A percentile compares a stretch with the other conserved stretches of the same genome.
Conservation (phyloP, 2,329 filamentous ascomycete genomes). For the Tolypocladium pustulatum region DNA sequence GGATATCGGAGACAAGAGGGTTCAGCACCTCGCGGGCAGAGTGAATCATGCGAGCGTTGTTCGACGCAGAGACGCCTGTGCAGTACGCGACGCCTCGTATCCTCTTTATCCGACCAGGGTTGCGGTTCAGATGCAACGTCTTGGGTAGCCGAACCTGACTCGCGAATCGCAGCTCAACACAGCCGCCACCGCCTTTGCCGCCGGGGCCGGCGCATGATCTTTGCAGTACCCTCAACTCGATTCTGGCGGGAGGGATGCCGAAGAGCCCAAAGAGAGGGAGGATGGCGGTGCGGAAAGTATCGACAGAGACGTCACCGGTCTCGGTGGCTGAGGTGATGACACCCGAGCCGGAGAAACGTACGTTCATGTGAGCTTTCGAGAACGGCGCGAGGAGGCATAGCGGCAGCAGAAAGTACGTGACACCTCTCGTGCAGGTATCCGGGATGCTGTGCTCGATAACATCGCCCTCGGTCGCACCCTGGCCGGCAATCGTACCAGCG, state of each 20-base stretch:
- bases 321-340: conserved; percentile 85
- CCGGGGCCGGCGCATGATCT: conserved; percentile 67
- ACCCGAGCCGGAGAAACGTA: conserved; percentile 80
- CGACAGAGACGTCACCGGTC: conserved; percentile 77
- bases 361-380: conserved; percentile 81
- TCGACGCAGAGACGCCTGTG: conserved; percentile 81
- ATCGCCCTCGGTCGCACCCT: conserved; percentile 59
- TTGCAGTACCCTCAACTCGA: conserved; percentile 75
- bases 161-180: conserved; percentile 88
- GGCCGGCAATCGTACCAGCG: conserved; percentile 69
- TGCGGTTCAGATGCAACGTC: conserved; percentile 78
- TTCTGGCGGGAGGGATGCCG: conserved; percentile 66
- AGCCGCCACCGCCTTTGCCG: conserved; percentile 73
- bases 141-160: conserved; percentile 90
- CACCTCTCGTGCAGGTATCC: conserved; percentile 63
- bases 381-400: conserved; percentile 88
- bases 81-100: conserved; percentile 91
- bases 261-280: conserved; percentile 85
- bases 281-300: conserved; percentile 87
- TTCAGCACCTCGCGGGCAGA: conserved; percentile 81
- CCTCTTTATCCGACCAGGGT: conserved; percentile 73
- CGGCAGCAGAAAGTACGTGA: conserved; percentile 86
- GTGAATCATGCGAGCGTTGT: conserved; percentile 94
- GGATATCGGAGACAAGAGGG: conserved; percentile 74
- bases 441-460: conserved; percentile 75